Evolutionary conservation across 2,329 filamentous ascomycete species (phyloP), one percentile per base, ranked within the genome.

Genomic region (Sarocladiaceae sp.): DNA sequence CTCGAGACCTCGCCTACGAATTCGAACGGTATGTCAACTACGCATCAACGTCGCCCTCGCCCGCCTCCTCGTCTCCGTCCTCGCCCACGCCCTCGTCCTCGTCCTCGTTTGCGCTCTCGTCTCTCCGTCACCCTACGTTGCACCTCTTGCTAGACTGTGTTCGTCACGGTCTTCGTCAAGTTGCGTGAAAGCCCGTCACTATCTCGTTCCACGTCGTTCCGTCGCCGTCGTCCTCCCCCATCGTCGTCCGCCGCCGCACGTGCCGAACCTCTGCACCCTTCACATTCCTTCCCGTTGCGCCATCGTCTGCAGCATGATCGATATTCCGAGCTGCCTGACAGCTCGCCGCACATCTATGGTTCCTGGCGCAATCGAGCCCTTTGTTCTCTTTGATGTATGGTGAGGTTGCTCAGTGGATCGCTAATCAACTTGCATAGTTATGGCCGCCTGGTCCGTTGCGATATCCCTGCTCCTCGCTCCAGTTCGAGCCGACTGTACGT

Each of bases 1-100:
- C 93, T 68, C 88, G 93, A 82, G 90, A 98, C 78, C 87, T 97
- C 68, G 89, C 91, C 76, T 96, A 95, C 86, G 91, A 97, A 79
- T 97, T 97, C 86, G 91, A 97, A 90, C 89, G 91, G 88, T 96
- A 95, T 82, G 90, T 95, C 78, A 76, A 68, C 73, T 27, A 47
- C 45, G 39, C 33, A 37, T 45, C 24, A 45, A 26, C 33, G 32
- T 45, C 33, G 33, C 18, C 44, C 70, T 72, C 63, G 64, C 53
- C 55, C 57, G 56, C 61, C 61, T 55, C 58, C 57, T 57, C 62
- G 58, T 50, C 53, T 56, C 56, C 58, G 59, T 50, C 57, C 57
- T 53, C 59, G 53, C 55, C 53, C 48, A 49, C 55, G 55, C 51
- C 53, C 49, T 49, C 53, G 50, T 59, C 58, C 53, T 62, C 60